Base-by-base conservation (phyloP, 805 yeast species). In the Clavispora phyllophila region DNA sequence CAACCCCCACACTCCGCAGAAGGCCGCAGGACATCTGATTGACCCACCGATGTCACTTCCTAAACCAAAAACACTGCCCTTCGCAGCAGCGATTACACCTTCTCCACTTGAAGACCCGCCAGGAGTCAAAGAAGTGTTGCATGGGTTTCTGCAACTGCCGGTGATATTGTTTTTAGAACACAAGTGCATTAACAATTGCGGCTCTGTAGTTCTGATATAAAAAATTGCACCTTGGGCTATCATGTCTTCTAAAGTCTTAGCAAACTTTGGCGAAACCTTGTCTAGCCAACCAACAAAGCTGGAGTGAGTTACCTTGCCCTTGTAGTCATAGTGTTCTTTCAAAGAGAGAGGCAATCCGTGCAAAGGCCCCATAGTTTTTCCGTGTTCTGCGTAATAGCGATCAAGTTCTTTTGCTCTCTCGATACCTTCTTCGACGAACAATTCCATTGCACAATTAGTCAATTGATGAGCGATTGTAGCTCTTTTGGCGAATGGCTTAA, bases 1-100 rank as follows among this genome's bases (percentile, higher is more conserved):
- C 23, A 51, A 39, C 2, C 55, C 55, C 51, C 53, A 50, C 4
- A 50, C 53, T 5, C 55, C 55, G 27, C 55, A 50, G 35, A 49
- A 48, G 6, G 51, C 55, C 2, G 55, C 55, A 13, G 55, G 55
- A 18, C 48, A 39, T 19, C 55, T 40, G 34, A 51, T 48, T 28
- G 53, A 49, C 12, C 55, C 55, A 3, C 55, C 55, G 17, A 51
- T 51, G 29, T 51, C 55, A 31, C 52, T 47, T 4, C 55, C 55
- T 34, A 51, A 35, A 3, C 55, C 55, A 20, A 51, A 50, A 18
- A 47, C 53, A 24, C 50, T 43, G 26, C 55, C 55, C 19, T 48
- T 48, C 46, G 49, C 45, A 12, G 55, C 53, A 7, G 53, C 51
- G 35, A 51, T 44, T 4, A 50, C 55, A 28, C 55, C 55, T 24